Percentiles rank a stretch among this genome's conserved stretches.
phyloP scores from a whole-genome alignment of 495 filamentous ascomycete genomes.

The Letharia lupina region DNA sequence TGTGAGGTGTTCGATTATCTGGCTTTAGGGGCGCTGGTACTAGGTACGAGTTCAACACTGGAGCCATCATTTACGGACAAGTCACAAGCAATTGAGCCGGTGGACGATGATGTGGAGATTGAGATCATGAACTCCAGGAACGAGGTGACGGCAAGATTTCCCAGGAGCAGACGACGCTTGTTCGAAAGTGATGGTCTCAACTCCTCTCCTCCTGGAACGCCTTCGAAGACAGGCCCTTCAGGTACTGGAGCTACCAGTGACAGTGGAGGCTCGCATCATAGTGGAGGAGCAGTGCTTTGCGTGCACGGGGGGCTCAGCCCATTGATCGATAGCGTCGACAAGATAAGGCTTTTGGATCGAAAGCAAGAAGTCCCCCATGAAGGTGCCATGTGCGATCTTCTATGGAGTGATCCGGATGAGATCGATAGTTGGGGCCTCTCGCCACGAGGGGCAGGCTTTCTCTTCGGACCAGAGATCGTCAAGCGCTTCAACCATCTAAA shows the following conservation, averaged over 20 bases:
- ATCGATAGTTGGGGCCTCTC: slow-evolving; percentile 97
- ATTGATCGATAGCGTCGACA: slow-evolving; percentile 87
- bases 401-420: slow-evolving; percentile 97
- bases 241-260: slow-evolving; percentile 68
- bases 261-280: slow-evolving; percentile 56
- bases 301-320: slow-evolving; percentile 92
- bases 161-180: slow-evolving; percentile 40
- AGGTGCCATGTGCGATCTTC: slow-evolving; percentile 95
- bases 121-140: slow-evolving; percentile 81
- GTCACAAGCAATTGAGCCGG: slow-evolving; percentile 39
- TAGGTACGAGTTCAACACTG: slow-evolving; percentile 74
- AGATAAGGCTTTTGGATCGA: slow-evolving; percentile 87
- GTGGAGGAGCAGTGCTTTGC: slow-evolving; percentile 80
- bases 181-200: slow-evolving; percentile 13
- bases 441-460: slow-evolving; percentile 88
- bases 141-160: slow-evolving; percentile 65
- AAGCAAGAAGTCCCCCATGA: slow-evolving; percentile 99
- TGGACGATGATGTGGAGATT: slow-evolving; percentile 73
- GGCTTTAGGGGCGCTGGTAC: slow-evolving; percentile 86
- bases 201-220: slow-evolving; percentile 38
- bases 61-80: slow-evolving; percentile 42
- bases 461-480: slow-evolving; percentile 94
- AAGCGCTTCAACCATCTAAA: slow-evolving; percentile 92
- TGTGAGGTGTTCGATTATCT: slow-evolving; percentile 99
- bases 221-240: slow-evolving; percentile 56